phyloP scores from a whole-genome alignment of 768 basidiomycete species.

The Termitomyces sp. region DNA sequence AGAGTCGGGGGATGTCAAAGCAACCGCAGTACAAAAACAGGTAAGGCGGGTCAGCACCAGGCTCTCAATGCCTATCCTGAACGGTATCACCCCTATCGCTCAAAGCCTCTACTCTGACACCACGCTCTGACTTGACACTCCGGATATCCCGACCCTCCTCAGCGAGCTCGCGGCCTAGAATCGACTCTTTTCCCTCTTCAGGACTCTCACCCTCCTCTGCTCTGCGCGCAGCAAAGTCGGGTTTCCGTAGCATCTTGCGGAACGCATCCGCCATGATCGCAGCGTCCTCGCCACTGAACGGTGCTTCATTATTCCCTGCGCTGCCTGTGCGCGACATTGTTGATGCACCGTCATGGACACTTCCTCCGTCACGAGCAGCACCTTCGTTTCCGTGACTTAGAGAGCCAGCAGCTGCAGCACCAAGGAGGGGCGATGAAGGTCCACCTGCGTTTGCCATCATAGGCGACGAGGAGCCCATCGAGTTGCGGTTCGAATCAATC shows the following conservation, averaged over 20 bases:
- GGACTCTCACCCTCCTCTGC: constrained; percentile 71
- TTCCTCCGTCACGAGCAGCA: constrained; percentile 26
- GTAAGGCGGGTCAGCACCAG: constrained; percentile 1
- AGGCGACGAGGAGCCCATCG: constrained; percentile 75
- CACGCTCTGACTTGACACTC: constrained; percentile 76
- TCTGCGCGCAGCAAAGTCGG: constrained; percentile 71
- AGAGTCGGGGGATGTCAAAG: not conserved
- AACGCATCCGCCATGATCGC: constrained; percentile 94
- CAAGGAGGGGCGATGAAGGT: constrained; percentile 25
- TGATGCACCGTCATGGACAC: constrained; percentile 69
- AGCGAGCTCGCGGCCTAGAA: constrained; percentile 71
- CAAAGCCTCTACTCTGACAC: constrained; percentile 70
- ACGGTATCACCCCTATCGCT: constrained; percentile 48
- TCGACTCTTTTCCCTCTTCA: constrained; percentile 35
- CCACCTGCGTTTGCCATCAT: constrained; percentile 68
- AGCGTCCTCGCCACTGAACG: constrained; percentile 81
- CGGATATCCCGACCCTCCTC: constrained; percentile 88
- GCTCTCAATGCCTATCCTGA: constrained; percentile 34
- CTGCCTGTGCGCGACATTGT: constrained; percentile 59
- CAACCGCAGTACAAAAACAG: not conserved
- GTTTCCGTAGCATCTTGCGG: constrained; percentile 81
- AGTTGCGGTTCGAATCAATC: constrained; percentile 55
- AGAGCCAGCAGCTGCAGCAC: constrained; percentile 27
- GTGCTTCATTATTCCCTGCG: constrained; percentile 57
- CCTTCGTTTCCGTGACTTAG: constrained; percentile 13